These are phyloP conservation scores for Lolium rigidum DNA, from an alignment of 176 grass and related monocot species.

Conservation along the genomic window DNA sequence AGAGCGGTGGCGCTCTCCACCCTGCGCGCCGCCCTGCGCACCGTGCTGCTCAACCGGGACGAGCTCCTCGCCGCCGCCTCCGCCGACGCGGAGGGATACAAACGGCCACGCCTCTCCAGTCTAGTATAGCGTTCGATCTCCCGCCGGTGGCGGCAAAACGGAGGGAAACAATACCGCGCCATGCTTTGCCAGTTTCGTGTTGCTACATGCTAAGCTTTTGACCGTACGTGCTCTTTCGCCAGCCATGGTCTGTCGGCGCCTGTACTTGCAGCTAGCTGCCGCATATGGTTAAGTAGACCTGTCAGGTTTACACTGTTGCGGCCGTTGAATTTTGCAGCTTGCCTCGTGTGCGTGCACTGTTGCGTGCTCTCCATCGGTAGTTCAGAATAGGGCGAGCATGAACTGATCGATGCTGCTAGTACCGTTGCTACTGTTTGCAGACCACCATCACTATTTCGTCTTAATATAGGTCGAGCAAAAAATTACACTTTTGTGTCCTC, in stretches of 20 bases:
- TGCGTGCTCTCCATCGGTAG: not conserved
- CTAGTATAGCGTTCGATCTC: not conserved
- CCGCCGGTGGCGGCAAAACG: not conserved
- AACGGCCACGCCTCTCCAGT: conserved; percentile 57
- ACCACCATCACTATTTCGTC: not conserved
- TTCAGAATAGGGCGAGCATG: not conserved
- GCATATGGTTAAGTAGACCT: conserved; percentile 28
- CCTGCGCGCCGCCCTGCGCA: conserved; percentile 71
- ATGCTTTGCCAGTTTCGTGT: not conserved
- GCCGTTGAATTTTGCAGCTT: conserved; percentile 9
- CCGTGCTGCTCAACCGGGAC: conserved; percentile 67
- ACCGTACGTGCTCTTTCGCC: not conserved
- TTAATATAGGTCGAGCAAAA: not conserved
- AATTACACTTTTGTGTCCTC: not conserved
- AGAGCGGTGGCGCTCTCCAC: conserved; percentile 45
- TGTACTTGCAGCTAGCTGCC: not conserved
- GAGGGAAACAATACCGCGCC: not conserved
- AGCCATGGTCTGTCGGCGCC: not conserved
- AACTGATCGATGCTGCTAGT: not conserved
- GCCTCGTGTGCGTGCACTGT: conserved; percentile 6
- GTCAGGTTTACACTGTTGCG: conserved; percentile 16
- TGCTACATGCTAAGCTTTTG: not conserved
- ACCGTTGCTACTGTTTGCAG: conserved; percentile 9
- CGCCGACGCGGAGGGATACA: conserved; percentile 41
- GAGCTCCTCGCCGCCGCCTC: conserved; percentile 31